Conservation (phyloP, 2,329 filamentous ascomycete species). For the Fusarium irregulare region DNA sequence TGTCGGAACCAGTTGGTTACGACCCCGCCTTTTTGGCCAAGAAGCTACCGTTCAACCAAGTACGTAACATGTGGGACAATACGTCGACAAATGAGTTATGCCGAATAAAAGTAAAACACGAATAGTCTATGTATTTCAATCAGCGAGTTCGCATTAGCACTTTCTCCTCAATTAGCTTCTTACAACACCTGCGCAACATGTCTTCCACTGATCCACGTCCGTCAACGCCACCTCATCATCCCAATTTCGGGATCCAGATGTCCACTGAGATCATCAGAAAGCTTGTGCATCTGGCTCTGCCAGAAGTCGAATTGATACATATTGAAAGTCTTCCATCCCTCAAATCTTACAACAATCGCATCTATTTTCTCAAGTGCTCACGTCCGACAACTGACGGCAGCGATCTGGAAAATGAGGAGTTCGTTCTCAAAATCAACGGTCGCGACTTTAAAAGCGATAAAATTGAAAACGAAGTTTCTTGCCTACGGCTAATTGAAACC, state of each 20-base stretch:
- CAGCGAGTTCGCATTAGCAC: background rate
- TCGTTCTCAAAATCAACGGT: slow-evolving; percentile 24
- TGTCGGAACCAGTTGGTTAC: no score
- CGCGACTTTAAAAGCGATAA: slow-evolving; percentile 7
- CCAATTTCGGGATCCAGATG: slow-evolving; percentile 2
- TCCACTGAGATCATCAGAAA: background rate
- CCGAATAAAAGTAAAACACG: no score
- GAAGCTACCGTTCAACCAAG: no score
- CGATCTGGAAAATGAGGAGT: background rate
- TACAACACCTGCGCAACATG: background rate
- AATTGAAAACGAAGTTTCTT: slow-evolving; percentile 18
- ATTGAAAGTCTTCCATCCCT: background rate
- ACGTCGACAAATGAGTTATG: no score
- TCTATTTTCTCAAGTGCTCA: background rate
- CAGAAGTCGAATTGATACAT: rapidly evolving
- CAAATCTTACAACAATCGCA: slow-evolving; percentile 18
- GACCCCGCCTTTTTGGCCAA: no score
- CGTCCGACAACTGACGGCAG: no score
- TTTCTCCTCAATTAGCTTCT: no score
- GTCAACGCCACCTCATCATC: background rate
- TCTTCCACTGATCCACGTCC: background rate
- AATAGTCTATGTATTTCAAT: background rate
- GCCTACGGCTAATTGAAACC: background rate
- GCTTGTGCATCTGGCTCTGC: background rate
- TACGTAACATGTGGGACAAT: no score